Percentiles rank a stretch among this genome's conserved stretches.
These are phyloP conservation scores for Aspergillus egyptiacus DNA, from an alignment of 495 filamentous ascomycete species.

Conservation along the genomic window DNA sequence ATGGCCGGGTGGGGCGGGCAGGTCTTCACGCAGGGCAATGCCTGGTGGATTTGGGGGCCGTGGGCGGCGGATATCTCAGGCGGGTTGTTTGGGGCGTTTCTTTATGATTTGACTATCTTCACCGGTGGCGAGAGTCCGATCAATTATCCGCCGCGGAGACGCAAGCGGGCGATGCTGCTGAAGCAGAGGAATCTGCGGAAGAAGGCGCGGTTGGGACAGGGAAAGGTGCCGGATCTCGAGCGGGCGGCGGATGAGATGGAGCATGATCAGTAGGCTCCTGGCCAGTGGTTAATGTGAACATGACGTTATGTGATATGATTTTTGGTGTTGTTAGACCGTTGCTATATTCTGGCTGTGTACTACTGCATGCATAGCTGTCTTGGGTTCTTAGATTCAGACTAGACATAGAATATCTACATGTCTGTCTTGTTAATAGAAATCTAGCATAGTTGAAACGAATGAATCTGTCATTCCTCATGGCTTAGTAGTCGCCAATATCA, in stretches of 20 bases:
- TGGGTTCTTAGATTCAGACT: background rate
- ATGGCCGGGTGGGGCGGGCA: constrained; percentile 45
- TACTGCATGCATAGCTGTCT: background rate
- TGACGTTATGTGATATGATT: no score
- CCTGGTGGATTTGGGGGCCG: constrained; percentile 52
- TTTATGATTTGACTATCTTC: constrained; percentile 49
- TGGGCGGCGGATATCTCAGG: constrained; percentile 46
- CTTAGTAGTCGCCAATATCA: no score
- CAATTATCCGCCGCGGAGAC: constrained; percentile 25
- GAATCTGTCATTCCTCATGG: no score
- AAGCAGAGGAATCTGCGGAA: constrained; percentile 2
- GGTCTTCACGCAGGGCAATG: constrained; percentile 27
- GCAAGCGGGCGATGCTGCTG: constrained; percentile 4
- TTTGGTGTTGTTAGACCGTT: background rate
- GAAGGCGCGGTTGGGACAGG: background rate
- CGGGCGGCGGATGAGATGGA: constrained; percentile 2
- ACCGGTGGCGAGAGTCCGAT: constrained; percentile 44
- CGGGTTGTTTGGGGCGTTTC: constrained; percentile 41
- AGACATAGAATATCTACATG: no score
- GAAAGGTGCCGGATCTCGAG: constrained; percentile 8
- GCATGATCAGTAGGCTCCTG: background rate
- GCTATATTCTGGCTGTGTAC: background rate
- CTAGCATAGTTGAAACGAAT: background rate
- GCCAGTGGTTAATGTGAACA: no score
- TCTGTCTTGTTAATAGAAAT: background rate